phyloP scores from a whole-genome alignment of 2,329 filamentous ascomycete genomes.

The Fusarium subglutinans region DNA sequence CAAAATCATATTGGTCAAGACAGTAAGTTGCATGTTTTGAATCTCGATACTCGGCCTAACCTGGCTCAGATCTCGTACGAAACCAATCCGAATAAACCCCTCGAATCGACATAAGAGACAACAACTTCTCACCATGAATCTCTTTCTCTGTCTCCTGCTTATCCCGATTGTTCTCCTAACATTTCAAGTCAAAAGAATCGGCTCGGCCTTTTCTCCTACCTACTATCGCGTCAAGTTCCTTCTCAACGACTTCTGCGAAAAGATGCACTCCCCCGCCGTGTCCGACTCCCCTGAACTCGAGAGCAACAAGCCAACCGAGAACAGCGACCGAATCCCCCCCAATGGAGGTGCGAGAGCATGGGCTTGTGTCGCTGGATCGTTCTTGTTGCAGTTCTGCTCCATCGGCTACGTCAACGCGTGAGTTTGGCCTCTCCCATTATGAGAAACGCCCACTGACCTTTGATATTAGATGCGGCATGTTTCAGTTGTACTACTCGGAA shows the following conservation, averaged over 20 bases:
- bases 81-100: not conserved
- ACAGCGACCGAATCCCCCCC: not conserved
- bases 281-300: not conserved
- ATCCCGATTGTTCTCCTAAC: not conserved
- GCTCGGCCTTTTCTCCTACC: not conserved
- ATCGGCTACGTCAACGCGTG: not conserved
- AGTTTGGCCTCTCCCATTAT: not conserved
- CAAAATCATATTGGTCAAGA: not conserved
- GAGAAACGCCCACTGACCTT: not conserved
- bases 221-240: not conserved
- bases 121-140: not conserved
- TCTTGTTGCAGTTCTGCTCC: not conserved
- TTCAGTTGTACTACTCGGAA: not conserved
- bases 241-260: not conserved
- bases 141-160: not conserved
- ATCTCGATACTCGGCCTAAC: not conserved
- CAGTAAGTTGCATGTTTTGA: not conserved
- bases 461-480: not conserved
- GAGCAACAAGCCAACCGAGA: not conserved
- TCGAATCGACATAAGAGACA: not conserved
- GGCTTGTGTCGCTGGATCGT: not conserved
- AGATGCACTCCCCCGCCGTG: not conserved
- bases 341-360: not conserved
- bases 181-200: not conserved
- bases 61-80: not conserved